Evolutionary conservation across 805 yeast species (phyloP), one percentile per base, ranked within the genome.

Genomic region (Starmerella gropengiesseri): DNA sequence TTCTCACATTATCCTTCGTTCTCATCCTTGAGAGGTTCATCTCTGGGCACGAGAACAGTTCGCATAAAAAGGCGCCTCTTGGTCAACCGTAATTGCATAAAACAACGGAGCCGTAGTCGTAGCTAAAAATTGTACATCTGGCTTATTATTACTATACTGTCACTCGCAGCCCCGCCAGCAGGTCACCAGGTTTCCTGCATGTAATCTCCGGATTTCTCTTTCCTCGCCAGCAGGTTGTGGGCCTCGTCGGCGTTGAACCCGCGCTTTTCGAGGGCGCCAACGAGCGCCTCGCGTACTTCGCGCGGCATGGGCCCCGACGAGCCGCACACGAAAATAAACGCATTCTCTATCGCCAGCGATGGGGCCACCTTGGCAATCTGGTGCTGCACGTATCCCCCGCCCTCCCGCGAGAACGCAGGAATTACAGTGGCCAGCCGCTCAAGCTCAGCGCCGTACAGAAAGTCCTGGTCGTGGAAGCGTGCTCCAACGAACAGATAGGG

Each of bases 251-350:
- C 32, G 12, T 16, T 19, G 16, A 23, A 26, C 8, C 50, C 52
- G 2, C 40, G 37, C 18, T 21, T 27, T n/a, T 16, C 77, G 4
- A 67, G 67, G 12, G 82, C 74, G 13, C 74, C 79, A 28, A 72
- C 74, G 21, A 91, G 58, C 0, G 96, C 89, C n/a, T 81, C 61
- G 44, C 94, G 66, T 1, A 89, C 91, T 61, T 78, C 86, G 18
- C 74, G 69, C 1, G 98, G 98, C 98, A 91, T 91, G 49, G 74
- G 74, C 0, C 98, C 97, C 20, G 93, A 77, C 13, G 94, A 78
- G 0, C 99, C 99, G 66, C 98, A 89, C 5, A 91, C 67, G 57
- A 78, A 86, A 5, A 91, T 63, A 0, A 72, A 60, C 0, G 82
- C 93, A n/a, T 87, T 55, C 40, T 77, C 59, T 3, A 76, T 70